Conservation (phyloP, 2,329 filamentous ascomycete species). For the Ceratocystis smalleyi region DNA sequence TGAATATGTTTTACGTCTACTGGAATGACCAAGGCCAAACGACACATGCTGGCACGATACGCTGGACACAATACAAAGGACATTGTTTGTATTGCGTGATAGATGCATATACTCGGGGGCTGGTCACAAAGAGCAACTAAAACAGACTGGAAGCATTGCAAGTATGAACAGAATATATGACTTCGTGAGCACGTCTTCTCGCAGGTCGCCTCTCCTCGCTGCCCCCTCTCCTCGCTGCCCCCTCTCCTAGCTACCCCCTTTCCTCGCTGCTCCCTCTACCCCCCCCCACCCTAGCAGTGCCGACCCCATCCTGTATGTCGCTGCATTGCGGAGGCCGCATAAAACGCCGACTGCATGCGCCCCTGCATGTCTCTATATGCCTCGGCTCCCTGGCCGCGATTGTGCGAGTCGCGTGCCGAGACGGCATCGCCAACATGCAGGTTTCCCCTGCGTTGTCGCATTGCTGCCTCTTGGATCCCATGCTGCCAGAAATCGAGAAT, state of each 20-base stretch:
- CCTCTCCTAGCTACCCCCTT: too few species aligned
- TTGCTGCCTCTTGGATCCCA: constrained; percentile 42
- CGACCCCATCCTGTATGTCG: constrained; percentile 4
- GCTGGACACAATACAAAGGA: not conserved
- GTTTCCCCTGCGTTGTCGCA: constrained; percentile 39
- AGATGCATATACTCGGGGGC: not conserved
- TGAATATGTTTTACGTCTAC: too few species aligned
- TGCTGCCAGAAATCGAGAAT: constrained; percentile 50
- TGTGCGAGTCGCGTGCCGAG: constrained; percentile 27
- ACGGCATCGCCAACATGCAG: constrained; percentile 36
- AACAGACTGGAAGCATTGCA: not conserved
- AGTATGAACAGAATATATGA: not conserved
- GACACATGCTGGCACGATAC: not conserved
- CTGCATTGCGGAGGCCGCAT: not conserved
- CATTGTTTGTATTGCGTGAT: not conserved
- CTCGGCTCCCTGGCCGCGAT: constrained; percentile 35
- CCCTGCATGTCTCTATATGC: constrained; percentile 37
- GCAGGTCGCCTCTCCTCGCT: not conserved
- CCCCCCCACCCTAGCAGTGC: not conserved
- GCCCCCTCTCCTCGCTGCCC: not conserved
- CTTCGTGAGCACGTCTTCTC: too few species aligned
- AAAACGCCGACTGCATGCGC: constrained; percentile 32
- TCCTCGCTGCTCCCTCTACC: not conserved
- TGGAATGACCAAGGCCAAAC: too few species aligned
- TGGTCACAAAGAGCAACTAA: not conserved